phyloP scores from a whole-genome alignment of 2,329 filamentous ascomycete genomes.

The Chaetomiaceae sp. region DNA sequence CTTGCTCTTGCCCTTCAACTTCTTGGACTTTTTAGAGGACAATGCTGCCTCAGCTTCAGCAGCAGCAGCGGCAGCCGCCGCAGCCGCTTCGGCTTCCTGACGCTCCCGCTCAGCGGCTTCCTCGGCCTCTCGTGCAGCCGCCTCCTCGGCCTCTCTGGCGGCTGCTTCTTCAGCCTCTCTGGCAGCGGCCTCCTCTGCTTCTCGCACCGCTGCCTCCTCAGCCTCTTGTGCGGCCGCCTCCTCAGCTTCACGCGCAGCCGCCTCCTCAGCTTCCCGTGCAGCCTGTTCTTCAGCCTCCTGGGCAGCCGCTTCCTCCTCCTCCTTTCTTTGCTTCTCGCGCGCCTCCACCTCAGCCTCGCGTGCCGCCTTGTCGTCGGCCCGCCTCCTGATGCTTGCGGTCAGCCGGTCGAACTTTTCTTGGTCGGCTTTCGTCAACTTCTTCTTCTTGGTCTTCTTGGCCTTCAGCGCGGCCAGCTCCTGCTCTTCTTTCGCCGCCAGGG shows the following conservation, averaged over 20 bases:
- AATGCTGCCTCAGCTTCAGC: conserved; percentile 20
- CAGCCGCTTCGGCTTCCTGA: conserved; percentile 25
- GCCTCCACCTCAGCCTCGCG: conserved; percentile 27
- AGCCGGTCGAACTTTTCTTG: conserved; percentile 40
- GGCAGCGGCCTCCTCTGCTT: not conserved
- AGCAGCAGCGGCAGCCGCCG: conserved; percentile 26
- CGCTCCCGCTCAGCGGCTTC: conserved; percentile 14
- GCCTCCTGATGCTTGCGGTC: conserved; percentile 32
- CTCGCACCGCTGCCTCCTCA: not conserved
- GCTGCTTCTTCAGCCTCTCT: conserved; percentile 16
- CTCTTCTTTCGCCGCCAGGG: conserved; percentile 26
- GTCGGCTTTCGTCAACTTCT: conserved; percentile 41
- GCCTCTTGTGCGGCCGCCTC: not conserved
- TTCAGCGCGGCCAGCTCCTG: conserved; percentile 41
- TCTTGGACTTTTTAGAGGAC: conserved; percentile 39
- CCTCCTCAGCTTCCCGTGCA: conserved; percentile 23
- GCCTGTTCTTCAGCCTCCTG: conserved; percentile 27
- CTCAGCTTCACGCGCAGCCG: not conserved
- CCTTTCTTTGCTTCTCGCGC: conserved; percentile 14
- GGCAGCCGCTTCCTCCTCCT: conserved; percentile 23
- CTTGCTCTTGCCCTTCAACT: conserved; percentile 28
- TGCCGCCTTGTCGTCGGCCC: conserved; percentile 38
- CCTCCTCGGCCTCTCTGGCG: conserved; percentile 26
- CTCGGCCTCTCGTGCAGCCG: conserved; percentile 23
- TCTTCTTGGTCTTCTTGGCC: conserved; percentile 50